Evolutionary conservation across 768 basidiomycete genomes (phyloP), one percentile per base, ranked within the genome.

Genomic region (Termitomyces sp.): DNA sequence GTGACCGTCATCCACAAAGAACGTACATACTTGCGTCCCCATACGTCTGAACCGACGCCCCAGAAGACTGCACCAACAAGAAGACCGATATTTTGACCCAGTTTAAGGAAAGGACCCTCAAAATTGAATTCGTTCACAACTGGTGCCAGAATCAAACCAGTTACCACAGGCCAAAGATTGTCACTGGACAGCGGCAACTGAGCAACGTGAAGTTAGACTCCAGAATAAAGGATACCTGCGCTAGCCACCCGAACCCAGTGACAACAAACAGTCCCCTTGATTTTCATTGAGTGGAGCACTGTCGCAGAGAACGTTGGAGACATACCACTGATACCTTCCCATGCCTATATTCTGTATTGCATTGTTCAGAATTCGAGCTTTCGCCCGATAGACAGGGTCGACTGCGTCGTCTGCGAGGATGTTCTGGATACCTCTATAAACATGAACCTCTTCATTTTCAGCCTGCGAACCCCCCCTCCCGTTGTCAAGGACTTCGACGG

Each of bases 231-330:
- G 42, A 43, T 40, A 75, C 85, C 68, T 67, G 87, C 86, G 85
- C 82, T 57, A 89, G 78, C 87, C 86, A 89, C 51, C 88, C 88
- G 69, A 90, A 88, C 2, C 86, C 88, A 17, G 86, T 79, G 29
- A 87, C 84, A 51, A 82, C 54, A 66, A 90, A 89, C 35, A 90
- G 73, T 71, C 75, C 83, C 86, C 85, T 88, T 43, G 43, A 42
- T 19, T 32, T n/a, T 12, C 17, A 27, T 21, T 19, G 25, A 23
- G 17, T 9, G 43, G 49, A 27, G 16, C 45, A 51, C 59, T 25
- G 16, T 46, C n/a, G 12, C 16, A 11, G 12, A 45, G 21, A 25
- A 34, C 53, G 31, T n/a, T n/a, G 16, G 3, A 11, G 37, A 62
- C 68, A 16, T 59, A 80, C 82, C 69, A 62, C 52, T 86, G 86